Base-by-base conservation (phyloP, 768 basidiomycete species). In the Basidioascus undulatus region DNA sequence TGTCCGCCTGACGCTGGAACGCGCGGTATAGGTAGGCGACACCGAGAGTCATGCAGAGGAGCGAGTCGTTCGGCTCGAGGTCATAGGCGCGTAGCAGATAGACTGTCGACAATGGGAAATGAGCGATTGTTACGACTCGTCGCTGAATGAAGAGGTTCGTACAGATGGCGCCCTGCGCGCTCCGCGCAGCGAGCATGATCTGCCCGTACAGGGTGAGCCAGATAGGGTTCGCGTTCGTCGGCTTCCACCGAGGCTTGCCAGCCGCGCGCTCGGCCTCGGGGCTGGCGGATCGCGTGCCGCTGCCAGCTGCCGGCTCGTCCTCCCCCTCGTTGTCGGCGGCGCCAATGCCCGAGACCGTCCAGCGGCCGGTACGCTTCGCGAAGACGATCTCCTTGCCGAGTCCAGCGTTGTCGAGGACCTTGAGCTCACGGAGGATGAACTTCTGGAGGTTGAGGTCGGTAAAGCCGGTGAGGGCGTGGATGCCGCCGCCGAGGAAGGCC, bases 161-260 rank as follows among this genome's bases (percentile, higher is more conserved):
- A 87, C 87, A 86, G 32, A 87, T 70, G 6, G 83, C 79, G 49
- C 81, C 80, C 51, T 92, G 86, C 55, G 78, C 87, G 50, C 81
- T 84, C 60, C 74, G 81, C 18, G 76, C 74, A 4, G 71, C 70
- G 12, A 80, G 66, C 51, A 79, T 76, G 30, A 82, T 66, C 51
- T 83, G 79, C 0, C 81, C 87, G 51, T 89, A 87, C 19, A 86
- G 61, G 4, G 74, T 64, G 10, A 81, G 66, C 19, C 72, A 63
- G 31, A 76, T 56, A 0, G 83, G 74, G 47, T 79, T 82, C 19
- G 70, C 61, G 55, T 74, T 77, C 21, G 66, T 75, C 2, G 80
- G 52, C 33, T 43, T 42, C 24, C 43, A 43, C 75, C 20, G 49
- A 37, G 34, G 44, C 44, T 40, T 49, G 49, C 27, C 26, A 10